Conservation (phyloP, 2,329 filamentous ascomycete genomes). For the Venturia asperata region DNA sequence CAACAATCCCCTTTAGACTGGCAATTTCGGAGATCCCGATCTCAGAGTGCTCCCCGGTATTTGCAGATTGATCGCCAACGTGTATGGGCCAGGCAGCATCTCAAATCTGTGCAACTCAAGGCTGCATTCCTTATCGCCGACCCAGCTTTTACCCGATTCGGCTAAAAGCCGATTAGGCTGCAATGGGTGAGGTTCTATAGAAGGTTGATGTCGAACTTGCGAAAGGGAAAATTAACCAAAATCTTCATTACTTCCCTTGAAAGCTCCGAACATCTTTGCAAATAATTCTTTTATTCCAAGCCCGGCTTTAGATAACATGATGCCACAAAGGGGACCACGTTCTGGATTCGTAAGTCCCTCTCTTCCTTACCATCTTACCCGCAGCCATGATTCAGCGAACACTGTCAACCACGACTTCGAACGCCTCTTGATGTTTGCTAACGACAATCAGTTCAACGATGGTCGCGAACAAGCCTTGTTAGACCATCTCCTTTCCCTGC, state of each 20-base stretch:
- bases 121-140: not conserved
- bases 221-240: not conserved
- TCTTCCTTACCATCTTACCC: not conserved
- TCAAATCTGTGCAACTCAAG: not conserved
- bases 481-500: slow-evolving; percentile 17
- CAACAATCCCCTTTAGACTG: no score
- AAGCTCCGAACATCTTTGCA: no score
- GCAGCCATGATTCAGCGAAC: not conserved
- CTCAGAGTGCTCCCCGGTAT: no score
- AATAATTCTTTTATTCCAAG: no score
- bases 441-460: slow-evolving; percentile 20
- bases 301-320: no score
- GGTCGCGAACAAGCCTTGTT: slow-evolving; percentile 21
- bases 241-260: no score
- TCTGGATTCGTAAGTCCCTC: no score
- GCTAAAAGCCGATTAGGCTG: not conserved
- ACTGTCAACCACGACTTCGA: no score
- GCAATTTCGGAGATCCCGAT: no score
- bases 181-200: not conserved
- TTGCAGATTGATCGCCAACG: no score
- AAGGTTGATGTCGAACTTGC: not conserved
- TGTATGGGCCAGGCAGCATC: no score
- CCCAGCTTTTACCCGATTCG: not conserved
- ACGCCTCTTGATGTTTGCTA: not conserved
- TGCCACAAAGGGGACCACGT: no score